Percentiles rank a stretch among this genome's conserved stretches.
Conservation (phyloP, 208 protist genomes). For the Trypanosoma grayi region DNA sequence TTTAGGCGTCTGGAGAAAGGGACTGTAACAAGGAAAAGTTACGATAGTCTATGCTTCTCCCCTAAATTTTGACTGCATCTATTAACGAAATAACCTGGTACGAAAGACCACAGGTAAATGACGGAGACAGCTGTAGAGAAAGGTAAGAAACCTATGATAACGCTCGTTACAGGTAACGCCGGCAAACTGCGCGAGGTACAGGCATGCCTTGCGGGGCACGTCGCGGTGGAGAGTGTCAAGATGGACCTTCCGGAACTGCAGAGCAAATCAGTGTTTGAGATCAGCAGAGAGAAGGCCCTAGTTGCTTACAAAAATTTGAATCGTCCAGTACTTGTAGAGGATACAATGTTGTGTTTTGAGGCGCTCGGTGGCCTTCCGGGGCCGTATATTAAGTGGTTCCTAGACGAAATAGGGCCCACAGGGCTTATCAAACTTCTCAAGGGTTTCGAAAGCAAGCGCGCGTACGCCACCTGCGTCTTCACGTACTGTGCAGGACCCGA, state of each 20-base stretch:
- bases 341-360: constrained; percentile 98
- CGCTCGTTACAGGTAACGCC: constrained; percentile 96
- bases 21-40: no score
- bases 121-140: not conserved
- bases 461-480: constrained; percentile 83
- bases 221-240: constrained; percentile 67
- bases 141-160: constrained; percentile 8
- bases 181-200: constrained; percentile 97
- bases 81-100: not conserved
- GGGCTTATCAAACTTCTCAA: constrained; percentile 92
- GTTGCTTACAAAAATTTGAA: constrained; percentile 73
- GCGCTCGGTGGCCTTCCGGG: constrained; percentile 95
- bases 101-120: no score
- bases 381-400: constrained; percentile 99
- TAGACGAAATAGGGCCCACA: constrained; percentile 87
- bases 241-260: constrained; percentile 95
- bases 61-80: not conserved
- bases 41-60: no score
- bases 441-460: constrained; percentile 71
- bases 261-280: constrained; percentile 80
- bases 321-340: constrained; percentile 91
- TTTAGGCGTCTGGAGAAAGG: no score
- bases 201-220: constrained; percentile 54
- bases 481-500: constrained; percentile 29
- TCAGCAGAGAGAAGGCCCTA: constrained; percentile 92